Base-by-base conservation (phyloP, 306 rosid species). In the Malus orientalis region DNA sequence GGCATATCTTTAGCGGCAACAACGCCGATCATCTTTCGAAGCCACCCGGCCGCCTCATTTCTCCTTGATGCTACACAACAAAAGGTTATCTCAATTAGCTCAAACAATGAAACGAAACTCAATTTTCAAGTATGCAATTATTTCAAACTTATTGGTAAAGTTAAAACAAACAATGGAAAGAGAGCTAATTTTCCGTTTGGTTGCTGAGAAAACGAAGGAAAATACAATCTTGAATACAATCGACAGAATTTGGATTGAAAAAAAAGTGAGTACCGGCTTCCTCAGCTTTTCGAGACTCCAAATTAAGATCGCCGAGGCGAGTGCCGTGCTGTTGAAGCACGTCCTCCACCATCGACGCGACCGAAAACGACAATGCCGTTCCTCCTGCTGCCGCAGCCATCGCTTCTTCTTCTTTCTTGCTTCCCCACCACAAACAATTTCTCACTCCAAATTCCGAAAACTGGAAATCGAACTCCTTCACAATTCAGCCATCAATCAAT, bases 1-100 rank as follows among this genome's bases (percentile, higher is more conserved):
- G 98, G 98, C 73, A 94, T 85, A 81, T 94, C 97, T 78, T 89
- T 94, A 32, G 96, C 98, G n/a, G 88, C 98, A 29, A 94, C 98
- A 13, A 94, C 96, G 72, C 98, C 98, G 32, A 90, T 85, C 97
- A 84, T 88, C 92, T 90, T 94, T 38, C 98, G 88, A 74, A 94
- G 84, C 98, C 98, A 94, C 79, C 96, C 97, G 14, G 97, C 97
- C 8, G 98, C 98, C 74, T 94, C 97, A 67, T 87, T 80, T 76
- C 98, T 90, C 83, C 98, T 92, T 4, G 86, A 88, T 59, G 95
- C 98, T 94, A 82, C 78, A 86, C 44, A 29, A 66, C 19, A 54
- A 75, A 73, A 80, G 4, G 32, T 27, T 75, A 36, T 44, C 74
- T 54, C 51, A 20, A 23, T 45, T 44, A 40, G 42, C 67, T 65